Evolutionary conservation across 805 yeast species (phyloP).

Genomic region (Candida insectorum): DNA sequence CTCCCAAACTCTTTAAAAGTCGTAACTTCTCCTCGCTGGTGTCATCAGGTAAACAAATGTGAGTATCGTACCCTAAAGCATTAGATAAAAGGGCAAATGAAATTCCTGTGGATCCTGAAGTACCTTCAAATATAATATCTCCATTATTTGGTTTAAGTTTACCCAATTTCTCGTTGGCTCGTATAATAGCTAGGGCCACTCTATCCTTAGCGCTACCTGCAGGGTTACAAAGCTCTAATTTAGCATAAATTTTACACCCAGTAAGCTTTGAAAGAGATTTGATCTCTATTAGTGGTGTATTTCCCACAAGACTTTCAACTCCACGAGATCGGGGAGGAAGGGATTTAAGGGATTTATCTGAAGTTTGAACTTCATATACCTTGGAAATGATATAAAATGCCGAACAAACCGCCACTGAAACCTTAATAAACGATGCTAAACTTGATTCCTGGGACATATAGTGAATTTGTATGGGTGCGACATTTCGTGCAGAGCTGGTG

Average conservation of each 20-base stretch:
- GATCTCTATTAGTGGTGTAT: conserved; percentile 80
- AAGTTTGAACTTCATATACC: no score
- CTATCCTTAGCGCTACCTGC: conserved; percentile 97
- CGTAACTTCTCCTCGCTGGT: conserved; percentile 81
- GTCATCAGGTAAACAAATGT: conserved; percentile 93
- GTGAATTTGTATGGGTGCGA: neutral
- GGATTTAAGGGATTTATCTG: neutral
- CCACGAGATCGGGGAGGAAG: conserved; percentile 43
- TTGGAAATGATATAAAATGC: conserved; percentile 1
- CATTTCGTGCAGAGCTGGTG: no score
- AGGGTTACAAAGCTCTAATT: conserved; percentile 81
- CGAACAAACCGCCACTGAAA: conserved; percentile 3
- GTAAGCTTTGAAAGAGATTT: conserved; percentile 67
- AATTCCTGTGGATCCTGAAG: conserved; percentile 96
- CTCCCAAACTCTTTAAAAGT: conserved; percentile 72
- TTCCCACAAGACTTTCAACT: conserved; percentile 78
- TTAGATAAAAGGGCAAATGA: conserved; percentile 88
- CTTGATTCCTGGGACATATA: neutral
- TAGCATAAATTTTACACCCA: conserved; percentile 83
- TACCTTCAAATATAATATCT: conserved; percentile 87
- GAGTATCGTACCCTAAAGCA: conserved; percentile 84
- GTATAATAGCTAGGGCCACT: conserved; percentile 82
- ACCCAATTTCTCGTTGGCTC: conserved; percentile 62
- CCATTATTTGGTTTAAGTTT: conserved; percentile 54
- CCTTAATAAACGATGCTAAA: conserved; percentile 1